A percentile compares a stretch with the other conserved stretches of the same genome.
Evolutionary conservation across 129 eudicot species (phyloP).

Genomic region (Erigeron canadensis): DNA sequence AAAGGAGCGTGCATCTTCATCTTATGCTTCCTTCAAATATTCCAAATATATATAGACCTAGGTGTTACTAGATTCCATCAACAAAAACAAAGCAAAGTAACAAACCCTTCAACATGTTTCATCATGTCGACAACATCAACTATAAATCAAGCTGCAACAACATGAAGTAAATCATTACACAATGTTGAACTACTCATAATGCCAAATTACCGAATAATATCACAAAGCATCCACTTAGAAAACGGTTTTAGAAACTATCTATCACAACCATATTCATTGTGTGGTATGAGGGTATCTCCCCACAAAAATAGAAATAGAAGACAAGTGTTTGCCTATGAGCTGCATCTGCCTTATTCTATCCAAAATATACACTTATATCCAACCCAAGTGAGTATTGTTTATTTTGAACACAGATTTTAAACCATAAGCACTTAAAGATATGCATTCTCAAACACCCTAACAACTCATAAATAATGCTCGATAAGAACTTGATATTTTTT

Average conservation of each 20-base stretch:
- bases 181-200: not conserved
- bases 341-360: no score
- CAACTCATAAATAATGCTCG: no score
- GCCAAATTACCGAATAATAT: not conserved
- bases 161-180: not conserved
- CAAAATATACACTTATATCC: no score
- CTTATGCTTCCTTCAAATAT: conserved; percentile 23
- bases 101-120: conserved; percentile 14
- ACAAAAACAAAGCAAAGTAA: conserved; percentile 7
- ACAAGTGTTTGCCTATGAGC: no score
- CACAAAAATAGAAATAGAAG: not conserved
- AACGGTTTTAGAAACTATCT: not conserved
- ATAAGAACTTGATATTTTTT: no score
- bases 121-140: conserved; percentile 15
- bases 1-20: conserved; percentile 57
- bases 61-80: conserved; percentile 11
- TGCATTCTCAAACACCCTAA: no score
- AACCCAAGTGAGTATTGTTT: no score
- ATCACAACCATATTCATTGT: not conserved
- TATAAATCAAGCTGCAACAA: not conserved
- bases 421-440: no score
- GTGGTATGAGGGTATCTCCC: not conserved
- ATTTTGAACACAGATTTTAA: no score
- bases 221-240: not conserved
- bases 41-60: not conserved